Conservation (phyloP, 805 yeast genomes). For the Lipomyces orientalis region DNA sequence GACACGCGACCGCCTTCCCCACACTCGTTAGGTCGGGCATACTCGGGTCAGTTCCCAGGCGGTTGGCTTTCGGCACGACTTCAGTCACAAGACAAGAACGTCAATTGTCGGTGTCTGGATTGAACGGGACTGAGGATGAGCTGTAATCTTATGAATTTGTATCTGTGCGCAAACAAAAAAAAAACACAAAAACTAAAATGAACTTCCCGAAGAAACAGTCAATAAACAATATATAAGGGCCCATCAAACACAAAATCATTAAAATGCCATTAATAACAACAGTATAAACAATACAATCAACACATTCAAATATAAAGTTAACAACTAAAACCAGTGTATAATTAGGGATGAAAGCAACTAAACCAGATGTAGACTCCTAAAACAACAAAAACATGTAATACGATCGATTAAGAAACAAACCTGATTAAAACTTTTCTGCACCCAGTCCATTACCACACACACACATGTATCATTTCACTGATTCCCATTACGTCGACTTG, state of each 20-base stretch:
- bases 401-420: background rate
- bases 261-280: background rate
- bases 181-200: background rate
- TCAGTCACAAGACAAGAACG: no score
- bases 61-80: no score
- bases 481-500: background rate
- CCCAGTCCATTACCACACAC: background rate
- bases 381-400: background rate
- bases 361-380: constrained; percentile 1
- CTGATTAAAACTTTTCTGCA: background rate
- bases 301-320: background rate
- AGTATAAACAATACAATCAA: background rate
- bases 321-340: background rate
- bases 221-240: background rate
- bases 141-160: background rate
- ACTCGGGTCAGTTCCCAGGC: no score
- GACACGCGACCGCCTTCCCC: no score
- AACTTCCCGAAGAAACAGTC: background rate
- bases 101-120: no score
- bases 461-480: no score
- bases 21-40: no score
- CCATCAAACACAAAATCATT: constrained; percentile 1
- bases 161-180: background rate
- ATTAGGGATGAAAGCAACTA: background rate
- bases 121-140: no score